phyloP scores from a whole-genome alignment of 75 land plant genomes.

The Sequoia sempervirens region DNA sequence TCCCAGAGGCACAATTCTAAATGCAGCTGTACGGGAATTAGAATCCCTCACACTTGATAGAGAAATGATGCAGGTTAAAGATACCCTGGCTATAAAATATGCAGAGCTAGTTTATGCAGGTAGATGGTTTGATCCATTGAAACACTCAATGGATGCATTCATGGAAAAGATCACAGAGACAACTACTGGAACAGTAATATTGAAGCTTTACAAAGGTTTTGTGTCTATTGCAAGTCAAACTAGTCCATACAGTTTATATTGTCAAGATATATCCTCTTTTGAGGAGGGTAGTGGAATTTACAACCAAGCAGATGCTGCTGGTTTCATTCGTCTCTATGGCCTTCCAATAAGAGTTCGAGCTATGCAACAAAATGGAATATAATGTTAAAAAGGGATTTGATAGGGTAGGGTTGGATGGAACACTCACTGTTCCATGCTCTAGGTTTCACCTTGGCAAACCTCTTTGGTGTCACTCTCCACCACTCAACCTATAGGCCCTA shows the following conservation, averaged over 20 bases:
- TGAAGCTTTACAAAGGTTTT: conserved; percentile 91
- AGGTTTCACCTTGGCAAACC: too few relatives aligned
- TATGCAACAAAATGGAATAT: conserved; percentile 61
- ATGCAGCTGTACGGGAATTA: conserved; percentile 72
- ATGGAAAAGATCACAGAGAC: conserved; percentile 83
- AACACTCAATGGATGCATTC: conserved; percentile 89
- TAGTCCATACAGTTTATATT: conserved; percentile 85
- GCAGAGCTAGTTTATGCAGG: conserved; percentile 99
- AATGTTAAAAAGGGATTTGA: not conserved
- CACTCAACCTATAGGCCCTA: too few relatives aligned
- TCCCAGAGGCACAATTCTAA: conserved; percentile 95
- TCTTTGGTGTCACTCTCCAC: too few relatives aligned
- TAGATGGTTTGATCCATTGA: conserved; percentile 96
- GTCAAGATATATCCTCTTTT: conserved; percentile 93
- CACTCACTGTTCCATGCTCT: too few relatives aligned
- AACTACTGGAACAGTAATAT: conserved; percentile 76
- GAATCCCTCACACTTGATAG: conserved; percentile 93
- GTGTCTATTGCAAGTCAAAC: conserved; percentile 57
- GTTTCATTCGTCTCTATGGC: conserved; percentile 93
- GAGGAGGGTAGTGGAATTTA: conserved; percentile 84
- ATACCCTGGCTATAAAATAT: conserved; percentile 79
- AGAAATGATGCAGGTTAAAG: conserved; percentile 86
- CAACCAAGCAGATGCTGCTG: conserved; percentile 98
- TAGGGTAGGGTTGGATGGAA: too few relatives aligned
- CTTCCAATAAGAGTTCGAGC: conserved; percentile 89